Percentiles rank a stretch among this genome's conserved stretches.
phyloP scores from a whole-genome alignment of 768 basidiomycete genomes.

The Mycena chlorophos region DNA sequence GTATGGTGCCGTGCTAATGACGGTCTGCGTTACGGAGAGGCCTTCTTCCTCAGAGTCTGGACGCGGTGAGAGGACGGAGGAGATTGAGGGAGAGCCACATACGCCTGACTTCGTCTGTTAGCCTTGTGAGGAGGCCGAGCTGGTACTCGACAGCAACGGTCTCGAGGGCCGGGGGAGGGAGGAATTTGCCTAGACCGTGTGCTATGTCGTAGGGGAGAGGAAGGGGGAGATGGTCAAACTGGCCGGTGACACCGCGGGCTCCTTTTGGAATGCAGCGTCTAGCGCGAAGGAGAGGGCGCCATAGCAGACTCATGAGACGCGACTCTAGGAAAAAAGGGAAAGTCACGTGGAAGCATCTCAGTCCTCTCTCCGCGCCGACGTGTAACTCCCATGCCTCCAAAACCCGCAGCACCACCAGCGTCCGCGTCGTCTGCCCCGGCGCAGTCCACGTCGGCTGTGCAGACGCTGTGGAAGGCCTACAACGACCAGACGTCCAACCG shows the following conservation, averaged over 20 bases:
- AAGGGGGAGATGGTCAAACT: conserved; percentile 22
- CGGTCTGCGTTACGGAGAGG: conserved; percentile 65
- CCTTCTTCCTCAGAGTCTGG: conserved; percentile 60
- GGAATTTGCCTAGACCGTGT: conserved; percentile 74
- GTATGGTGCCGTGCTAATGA: conserved; percentile 63
- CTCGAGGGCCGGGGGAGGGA: conserved; percentile 71
- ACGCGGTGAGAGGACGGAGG: conserved; percentile 4
- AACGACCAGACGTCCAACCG: conserved; percentile 72
- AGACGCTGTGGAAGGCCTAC: conserved; percentile 77
- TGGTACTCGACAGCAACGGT: conserved; percentile 83
- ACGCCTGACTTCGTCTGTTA: conserved; percentile 79
- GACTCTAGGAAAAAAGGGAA: too few species aligned
- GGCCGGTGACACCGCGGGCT: conserved; percentile 16
- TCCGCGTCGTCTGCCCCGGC: conserved; percentile 29
- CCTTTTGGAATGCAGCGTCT: conserved; percentile 13
- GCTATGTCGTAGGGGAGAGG: conserved; percentile 66
- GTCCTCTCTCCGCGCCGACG: conserved; percentile 23
- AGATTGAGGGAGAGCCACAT: conserved; percentile 23
- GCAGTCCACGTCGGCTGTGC: conserved; percentile 38
- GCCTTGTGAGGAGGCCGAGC: conserved; percentile 72
- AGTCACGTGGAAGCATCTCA: not conserved
- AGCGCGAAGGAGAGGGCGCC: conserved; percentile 14
- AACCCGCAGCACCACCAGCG: conserved; percentile 24
- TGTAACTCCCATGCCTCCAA: conserved; percentile 19
- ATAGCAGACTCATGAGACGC: conserved; percentile 21